Percentiles rank a stretch among this genome's conserved stretches.
These are phyloP conservation scores for Fusarium agapanthi DNA, from an alignment of 2,329 filamentous ascomycete species.

Conservation along the genomic window DNA sequence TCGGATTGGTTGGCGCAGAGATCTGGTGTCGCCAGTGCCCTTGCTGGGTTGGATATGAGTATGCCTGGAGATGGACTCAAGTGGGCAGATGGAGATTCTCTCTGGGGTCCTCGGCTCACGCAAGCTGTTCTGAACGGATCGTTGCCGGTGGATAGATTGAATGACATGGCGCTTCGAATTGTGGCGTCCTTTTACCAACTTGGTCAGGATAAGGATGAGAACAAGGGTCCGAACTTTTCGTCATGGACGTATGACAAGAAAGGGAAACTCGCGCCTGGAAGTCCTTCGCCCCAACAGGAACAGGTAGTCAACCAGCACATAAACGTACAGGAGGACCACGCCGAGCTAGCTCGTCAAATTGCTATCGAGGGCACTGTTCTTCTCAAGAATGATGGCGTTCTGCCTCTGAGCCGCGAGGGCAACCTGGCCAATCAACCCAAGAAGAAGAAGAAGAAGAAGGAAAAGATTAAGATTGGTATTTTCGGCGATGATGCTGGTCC, in stretches of 20 bases:
- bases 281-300: conserved; percentile 49
- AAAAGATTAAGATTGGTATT: conserved; percentile 57
- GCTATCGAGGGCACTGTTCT: conserved; percentile 66
- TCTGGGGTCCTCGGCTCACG: conserved; percentile 84
- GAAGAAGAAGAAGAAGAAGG: conserved; percentile 44
- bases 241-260: conserved; percentile 71
- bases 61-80: conserved; percentile 76
- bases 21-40: conserved; percentile 65
- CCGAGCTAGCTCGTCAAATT: conserved; percentile 60
- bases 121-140: conserved; percentile 83
- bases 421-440: conserved; percentile 26
- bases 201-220: conserved; percentile 76
- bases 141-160: conserved; percentile 78
- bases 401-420: conserved; percentile 55
- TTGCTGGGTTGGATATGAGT: conserved; percentile 73
- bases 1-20: conserved; percentile 75
- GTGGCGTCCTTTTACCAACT: conserved; percentile 92
- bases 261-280: conserved; percentile 64
- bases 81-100: conserved; percentile 73
- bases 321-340: conserved; percentile 64
- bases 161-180: conserved; percentile 89
- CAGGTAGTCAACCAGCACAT: conserved; percentile 74
- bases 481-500: conserved; percentile 64
- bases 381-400: conserved; percentile 68
- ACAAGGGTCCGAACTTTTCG: conserved; percentile 80